A percentile compares a stretch with the other conserved stretches of the same genome.
Conservation (phyloP, 1,139 yeast genomes). For the Geotrichum carabidarum region DNA sequence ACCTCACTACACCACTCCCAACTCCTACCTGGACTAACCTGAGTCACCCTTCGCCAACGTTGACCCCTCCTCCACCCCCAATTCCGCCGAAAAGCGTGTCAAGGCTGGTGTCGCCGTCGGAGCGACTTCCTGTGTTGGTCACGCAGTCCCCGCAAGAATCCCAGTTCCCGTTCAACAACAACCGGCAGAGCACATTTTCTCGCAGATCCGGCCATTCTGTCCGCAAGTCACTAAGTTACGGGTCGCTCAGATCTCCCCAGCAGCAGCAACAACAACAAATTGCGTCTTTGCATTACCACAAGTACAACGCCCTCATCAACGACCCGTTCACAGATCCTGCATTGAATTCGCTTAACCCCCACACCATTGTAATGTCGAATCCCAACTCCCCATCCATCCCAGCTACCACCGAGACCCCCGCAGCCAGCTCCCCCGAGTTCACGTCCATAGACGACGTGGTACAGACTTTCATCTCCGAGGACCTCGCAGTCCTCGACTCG, state of each 20-base stretch:
- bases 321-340: not conserved
- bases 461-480: conserved; percentile 4
- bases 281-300: not conserved
- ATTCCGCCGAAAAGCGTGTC: too few relatives aligned
- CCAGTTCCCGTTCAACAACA: too few relatives aligned
- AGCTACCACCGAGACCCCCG: not conserved
- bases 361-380: not conserved
- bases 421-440: not conserved
- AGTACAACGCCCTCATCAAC: conserved; percentile 1
- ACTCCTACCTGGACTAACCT: too few relatives aligned
- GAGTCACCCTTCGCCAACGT: too few relatives aligned
- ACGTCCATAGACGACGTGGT: conserved; percentile 4
- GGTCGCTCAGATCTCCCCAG: not conserved
- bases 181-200: too few relatives aligned
- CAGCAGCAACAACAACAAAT: too few relatives aligned
- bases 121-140: too few relatives aligned
- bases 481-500: conserved; percentile 3
- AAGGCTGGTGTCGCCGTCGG: too few relatives aligned
- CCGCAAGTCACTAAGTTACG: not conserved
- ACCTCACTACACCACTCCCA: too few relatives aligned
- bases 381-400: not conserved
- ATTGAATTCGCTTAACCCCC: not conserved
- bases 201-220: too few relatives aligned
- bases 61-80: too few relatives aligned
- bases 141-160: too few relatives aligned